Base-by-base conservation (phyloP, 2,329 filamentous ascomycete genomes). In the Epichloe typhina region DNA sequence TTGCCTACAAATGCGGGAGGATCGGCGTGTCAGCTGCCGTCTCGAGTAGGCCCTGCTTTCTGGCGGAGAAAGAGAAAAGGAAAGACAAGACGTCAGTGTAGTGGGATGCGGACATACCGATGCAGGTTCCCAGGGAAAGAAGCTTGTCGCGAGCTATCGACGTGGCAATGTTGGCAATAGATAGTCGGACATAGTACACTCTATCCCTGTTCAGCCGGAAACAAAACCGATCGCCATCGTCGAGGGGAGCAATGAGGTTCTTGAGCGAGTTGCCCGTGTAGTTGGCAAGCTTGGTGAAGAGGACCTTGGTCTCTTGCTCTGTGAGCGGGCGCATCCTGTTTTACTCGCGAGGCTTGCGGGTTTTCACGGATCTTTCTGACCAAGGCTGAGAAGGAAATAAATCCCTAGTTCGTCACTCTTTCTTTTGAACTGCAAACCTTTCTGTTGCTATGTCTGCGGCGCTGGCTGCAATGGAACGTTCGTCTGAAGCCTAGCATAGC, bases 231-330 rank as follows among this genome's bases (percentile, higher is more conserved):
- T 93, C 87, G 58, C 77, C 75, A 54, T 83, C 75, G 62, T 84
- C 78, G 54, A 86, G 72, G 9, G 85, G 84, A 46, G 83, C 80
- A 60, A 91, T 88, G 58, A 96, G 79, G 68, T 88, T 83, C 68
- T 89, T 91, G 59, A 96, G 78, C 17, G 86, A 90, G 61, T 79
- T 80, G 58, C 90, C 89, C 23, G 87, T 93, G 74, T 97, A 98
- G 68, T 89, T 87, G 52, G 93, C 93, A 40, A 98, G 81, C 74
- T 97, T 95, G 59, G 84, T 80, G 69, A 96, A 94, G 61, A 96
- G 81, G 1, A 85, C 86, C 66, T 86, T 81, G 52, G 83, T 86
- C 70, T 89, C 85, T 63, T 74, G 69, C 67, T 88, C 88, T 51
- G 88, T 93, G 58, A 95, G 80, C 49, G 84, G 80, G 51, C 88